phyloP scores from a whole-genome alignment of 768 basidiomycete species.

The Boletus rubescentipes region DNA sequence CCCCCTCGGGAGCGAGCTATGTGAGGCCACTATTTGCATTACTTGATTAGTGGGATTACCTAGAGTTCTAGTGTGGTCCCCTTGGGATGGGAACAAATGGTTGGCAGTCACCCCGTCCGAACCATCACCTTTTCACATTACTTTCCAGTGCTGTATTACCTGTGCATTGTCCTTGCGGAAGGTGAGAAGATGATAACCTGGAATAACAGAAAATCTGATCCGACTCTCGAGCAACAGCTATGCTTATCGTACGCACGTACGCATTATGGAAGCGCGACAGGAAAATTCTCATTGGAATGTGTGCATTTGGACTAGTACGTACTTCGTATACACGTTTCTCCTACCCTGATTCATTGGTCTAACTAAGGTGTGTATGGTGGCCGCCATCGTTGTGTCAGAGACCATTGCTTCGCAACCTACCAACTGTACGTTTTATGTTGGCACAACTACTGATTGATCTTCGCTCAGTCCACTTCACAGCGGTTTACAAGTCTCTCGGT shows the following conservation, averaged over 20 bases:
- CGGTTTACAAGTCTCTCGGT: slow-evolving; percentile 9
- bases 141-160: slow-evolving; percentile 13
- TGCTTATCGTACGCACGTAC: slow-evolving; percentile 22
- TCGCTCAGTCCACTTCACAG: not conserved
- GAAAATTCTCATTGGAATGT: slow-evolving; percentile 19
- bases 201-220: not conserved
- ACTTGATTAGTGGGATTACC: not conserved
- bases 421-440: slow-evolving; percentile 1
- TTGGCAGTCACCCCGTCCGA: not conserved
- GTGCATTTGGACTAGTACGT: slow-evolving; percentile 10
- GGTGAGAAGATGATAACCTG: slow-evolving; percentile 6
- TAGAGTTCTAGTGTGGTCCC: slow-evolving; percentile 8
- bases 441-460: not conserved
- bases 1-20: slow-evolving; percentile 1
- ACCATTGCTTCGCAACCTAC: slow-evolving; percentile 2
- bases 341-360: not conserved
- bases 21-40: slow-evolving; percentile 1
- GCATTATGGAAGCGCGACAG: slow-evolving; percentile 16
- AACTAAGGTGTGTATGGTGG: slow-evolving; percentile 5
- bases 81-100: slow-evolving; percentile 11
- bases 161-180: slow-evolving; percentile 17
- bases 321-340: not conserved
- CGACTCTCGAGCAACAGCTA: slow-evolving; percentile 1
- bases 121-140: not conserved
- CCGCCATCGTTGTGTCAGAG: slow-evolving; percentile 7